A percentile compares a stretch with the other conserved stretches of the same genome.
These are phyloP conservation scores for Quercus wislizeni DNA, from an alignment of 306 rosid species.

Conservation along the genomic window DNA sequence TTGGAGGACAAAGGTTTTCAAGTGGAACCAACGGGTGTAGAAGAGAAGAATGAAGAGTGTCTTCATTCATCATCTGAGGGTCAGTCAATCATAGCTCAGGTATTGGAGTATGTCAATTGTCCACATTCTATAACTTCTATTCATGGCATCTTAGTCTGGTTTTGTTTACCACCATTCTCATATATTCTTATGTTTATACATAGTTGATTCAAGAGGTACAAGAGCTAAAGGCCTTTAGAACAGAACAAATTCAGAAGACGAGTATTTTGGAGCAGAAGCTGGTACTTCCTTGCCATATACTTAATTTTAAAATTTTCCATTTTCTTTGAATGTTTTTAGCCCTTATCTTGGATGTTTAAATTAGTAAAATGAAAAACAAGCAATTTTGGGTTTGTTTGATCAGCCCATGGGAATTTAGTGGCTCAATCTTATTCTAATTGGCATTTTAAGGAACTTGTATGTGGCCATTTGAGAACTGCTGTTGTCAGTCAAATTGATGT, in stretches of 20 bases:
- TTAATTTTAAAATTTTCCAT: conserved; percentile 12
- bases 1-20: neutral
- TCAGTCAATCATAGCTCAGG: conserved; percentile 36
- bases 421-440: neutral
- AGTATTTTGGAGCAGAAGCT: conserved; percentile 48
- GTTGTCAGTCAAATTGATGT: neutral
- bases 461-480: neutral
- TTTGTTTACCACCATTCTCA: neutral
- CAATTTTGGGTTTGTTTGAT: conserved; percentile 2
- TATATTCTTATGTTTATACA: conserved; percentile 6
- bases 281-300: conserved; percentile 38
- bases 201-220: conserved; percentile 53
- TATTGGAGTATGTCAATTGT: conserved; percentile 10
- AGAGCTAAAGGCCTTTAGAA: conserved; percentile 41
- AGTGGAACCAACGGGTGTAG: conserved; percentile 12
- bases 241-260: conserved; percentile 36
- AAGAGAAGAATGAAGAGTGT: conserved; percentile 32
- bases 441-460: neutral
- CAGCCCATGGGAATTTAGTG: neutral
- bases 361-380: neutral
- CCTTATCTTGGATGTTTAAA: neutral
- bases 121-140: neutral
- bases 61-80: conserved; percentile 19
- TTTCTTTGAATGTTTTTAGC: conserved; percentile 8
- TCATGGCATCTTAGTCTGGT: neutral